Base-by-base conservation (phyloP, 2,329 filamentous ascomycete species). In the Pseudogymnoascus sp. region DNA sequence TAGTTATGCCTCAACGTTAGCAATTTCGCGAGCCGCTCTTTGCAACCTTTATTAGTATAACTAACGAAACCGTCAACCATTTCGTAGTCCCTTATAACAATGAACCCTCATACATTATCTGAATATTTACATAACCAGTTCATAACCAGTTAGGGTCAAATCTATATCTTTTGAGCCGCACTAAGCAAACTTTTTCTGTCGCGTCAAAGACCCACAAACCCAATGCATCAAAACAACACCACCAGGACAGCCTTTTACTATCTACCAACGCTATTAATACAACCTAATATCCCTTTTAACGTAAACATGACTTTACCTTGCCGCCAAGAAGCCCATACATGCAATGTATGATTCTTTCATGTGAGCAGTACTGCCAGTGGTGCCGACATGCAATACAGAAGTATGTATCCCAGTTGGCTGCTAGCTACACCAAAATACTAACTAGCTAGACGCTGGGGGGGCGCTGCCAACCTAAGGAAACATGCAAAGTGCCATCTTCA, bases 361-460 rank as follows among this genome's bases (percentile, higher is more conserved):
- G 44, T 29, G 44, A 50, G 24, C 44, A 50, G 44, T 50, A 50
- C n/a, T 50, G 44, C 44, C 44, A 50, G 44, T 50, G 44, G 44
- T 29, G 21, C 11, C 6, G 6, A 26, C 44, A 50, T 16, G 14
- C 24, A 29, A 29, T 2, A 3, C 44, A 24, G 1, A 50, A n/a
- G 24, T 50, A 50, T 7, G 13, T 26, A n/a, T 16, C 14, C 14
- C 24, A 29, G 24, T 29, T 50, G 7, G 7, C 19, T 24, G 6
- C 24, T 29, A 10, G 6, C 8, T 50, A 29, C 14, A 50, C 14
- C 11, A 5, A 8, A 21, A 29, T 29, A n/a, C 24, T 29, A 50
- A 50, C 24, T 29, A n/a, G 24, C 4, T 29, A 50, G 21, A 14
- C 44, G 44, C 24, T 50, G 44, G 24, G 24, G 24, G 6, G 8